Conservation (phyloP, 2,329 filamentous ascomycete genomes). For the Penicillium sp. region DNA sequence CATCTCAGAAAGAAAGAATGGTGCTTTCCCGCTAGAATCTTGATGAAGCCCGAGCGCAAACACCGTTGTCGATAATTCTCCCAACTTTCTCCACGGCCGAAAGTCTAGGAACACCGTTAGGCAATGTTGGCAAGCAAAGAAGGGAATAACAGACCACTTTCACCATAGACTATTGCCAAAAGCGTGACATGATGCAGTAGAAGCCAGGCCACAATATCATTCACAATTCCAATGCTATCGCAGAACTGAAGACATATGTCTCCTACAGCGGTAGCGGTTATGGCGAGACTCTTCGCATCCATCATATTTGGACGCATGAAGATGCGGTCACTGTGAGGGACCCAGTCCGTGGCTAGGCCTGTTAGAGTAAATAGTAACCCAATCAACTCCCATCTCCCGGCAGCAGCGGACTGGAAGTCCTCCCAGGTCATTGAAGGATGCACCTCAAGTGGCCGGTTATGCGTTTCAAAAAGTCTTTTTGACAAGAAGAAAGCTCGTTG, state of each 20-base stretch:
- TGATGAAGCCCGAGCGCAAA: slow-evolving; percentile 43
- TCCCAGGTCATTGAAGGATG: slow-evolving; percentile 19
- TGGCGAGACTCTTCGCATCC: slow-evolving; percentile 9
- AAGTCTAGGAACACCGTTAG: slow-evolving; percentile 33
- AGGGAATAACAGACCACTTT: slow-evolving; percentile 14
- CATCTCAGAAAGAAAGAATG: slow-evolving; percentile 30
- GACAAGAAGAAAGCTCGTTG: slow-evolving; percentile 15
- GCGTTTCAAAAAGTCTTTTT: slow-evolving; percentile 21
- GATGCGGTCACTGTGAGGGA: slow-evolving; percentile 8
- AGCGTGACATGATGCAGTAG: slow-evolving; percentile 24
- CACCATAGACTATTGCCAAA: slow-evolving; percentile 25
- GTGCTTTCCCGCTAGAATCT: slow-evolving; percentile 34
- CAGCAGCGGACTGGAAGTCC: slow-evolving; percentile 16
- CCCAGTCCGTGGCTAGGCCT: slow-evolving; percentile 14
- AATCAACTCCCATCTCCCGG: slow-evolving; percentile 26
- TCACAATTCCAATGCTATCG: slow-evolving; percentile 22
- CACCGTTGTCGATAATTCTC: slow-evolving; percentile 44
- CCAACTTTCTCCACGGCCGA: slow-evolving; percentile 45
- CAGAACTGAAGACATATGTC: slow-evolving; percentile 32
- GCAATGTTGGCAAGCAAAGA: not conserved
- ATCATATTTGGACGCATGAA: slow-evolving; percentile 2
- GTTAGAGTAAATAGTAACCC: slow-evolving; percentile 22
- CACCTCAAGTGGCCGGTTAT: slow-evolving; percentile 13
- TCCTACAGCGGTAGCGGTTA: slow-evolving; percentile 22
- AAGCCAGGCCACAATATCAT: slow-evolving; percentile 31